Conservation (phyloP, 306 rosid species). For the Vicia villosa region DNA sequence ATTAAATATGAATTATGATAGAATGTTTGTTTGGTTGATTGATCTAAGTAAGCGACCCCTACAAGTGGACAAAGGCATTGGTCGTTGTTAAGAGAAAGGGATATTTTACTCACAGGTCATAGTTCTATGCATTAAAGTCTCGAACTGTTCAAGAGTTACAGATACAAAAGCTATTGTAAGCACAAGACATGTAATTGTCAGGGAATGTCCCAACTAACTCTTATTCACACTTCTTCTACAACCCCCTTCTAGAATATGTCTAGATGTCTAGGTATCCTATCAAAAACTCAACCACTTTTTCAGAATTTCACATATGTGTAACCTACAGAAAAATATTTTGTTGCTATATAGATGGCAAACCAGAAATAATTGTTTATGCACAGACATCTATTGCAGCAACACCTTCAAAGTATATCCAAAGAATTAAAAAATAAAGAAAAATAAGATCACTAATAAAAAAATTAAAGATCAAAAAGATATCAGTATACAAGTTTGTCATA, state of each 20-base stretch:
- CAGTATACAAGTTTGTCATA: not conserved
- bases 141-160: not conserved
- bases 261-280: too few species aligned
- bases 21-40: not conserved
- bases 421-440: slow-evolving; percentile 2
- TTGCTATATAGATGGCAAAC: not conserved
- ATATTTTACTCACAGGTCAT: slow-evolving; percentile 14
- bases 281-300: not conserved
- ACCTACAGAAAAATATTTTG: not conserved
- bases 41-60: not conserved
- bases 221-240: too few species aligned
- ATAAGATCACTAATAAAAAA: slow-evolving; percentile 4
- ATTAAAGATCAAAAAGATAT: not conserved
- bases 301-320: not conserved
- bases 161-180: not conserved
- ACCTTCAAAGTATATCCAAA: slow-evolving; percentile 1
- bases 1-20: not conserved
- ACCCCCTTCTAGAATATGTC: too few species aligned
- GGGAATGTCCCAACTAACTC: too few species aligned
- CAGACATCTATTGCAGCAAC: not conserved
- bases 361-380: slow-evolving; percentile 10
- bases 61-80: not conserved
- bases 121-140: not conserved
- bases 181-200: too few species aligned
- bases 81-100: slow-evolving; percentile 1